A percentile compares a stretch with the other conserved stretches of the same genome.
phyloP scores from a whole-genome alignment of 2,329 filamentous ascomycete genomes.

The Didymella pomorum region DNA sequence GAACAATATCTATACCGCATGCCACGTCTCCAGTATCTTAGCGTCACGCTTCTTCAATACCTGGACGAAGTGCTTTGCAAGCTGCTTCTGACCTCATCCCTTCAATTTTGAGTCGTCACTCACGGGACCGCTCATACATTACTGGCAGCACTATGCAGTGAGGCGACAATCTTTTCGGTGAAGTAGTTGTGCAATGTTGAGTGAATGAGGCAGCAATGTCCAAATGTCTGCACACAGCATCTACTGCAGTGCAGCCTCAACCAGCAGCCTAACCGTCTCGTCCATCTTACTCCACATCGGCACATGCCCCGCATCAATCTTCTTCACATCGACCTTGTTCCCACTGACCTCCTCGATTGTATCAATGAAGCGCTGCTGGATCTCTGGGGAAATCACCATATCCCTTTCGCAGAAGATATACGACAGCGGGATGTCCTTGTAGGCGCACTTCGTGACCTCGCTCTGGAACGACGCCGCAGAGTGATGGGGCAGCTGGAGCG shows the following conservation, averaged over 20 bases:
- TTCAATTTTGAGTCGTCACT: too few relatives aligned
- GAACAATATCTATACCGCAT: not conserved
- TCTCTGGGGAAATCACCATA: slow-evolving; percentile 33
- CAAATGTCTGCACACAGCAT: too few relatives aligned
- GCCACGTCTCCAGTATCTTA: not conserved
- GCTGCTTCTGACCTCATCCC: too few relatives aligned
- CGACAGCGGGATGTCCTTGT: slow-evolving; percentile 50
- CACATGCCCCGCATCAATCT: slow-evolving; percentile 46
- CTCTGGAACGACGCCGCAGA: slow-evolving; percentile 46
- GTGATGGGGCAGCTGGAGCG: slow-evolving; percentile 35
- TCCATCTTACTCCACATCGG: slow-evolving; percentile 39
- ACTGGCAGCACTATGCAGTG: too few relatives aligned
- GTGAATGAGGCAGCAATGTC: too few relatives aligned
- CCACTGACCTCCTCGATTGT: slow-evolving; percentile 45
- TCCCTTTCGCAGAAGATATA: slow-evolving; percentile 53
- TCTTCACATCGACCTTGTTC: slow-evolving; percentile 42
- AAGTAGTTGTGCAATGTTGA: too few relatives aligned
- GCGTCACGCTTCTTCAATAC: too few relatives aligned
- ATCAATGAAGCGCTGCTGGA: slow-evolving; percentile 44
- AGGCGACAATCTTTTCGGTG: too few relatives aligned
- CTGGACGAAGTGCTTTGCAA: too few relatives aligned
- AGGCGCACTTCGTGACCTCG: slow-evolving; percentile 49
- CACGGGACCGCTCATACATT: too few relatives aligned
- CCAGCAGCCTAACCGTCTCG: slow-evolving; percentile 34
- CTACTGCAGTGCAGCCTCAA: slow-evolving; percentile 16